Base-by-base conservation (phyloP, 2,329 filamentous ascomycete genomes). In the Laburnicola sp. region DNA sequence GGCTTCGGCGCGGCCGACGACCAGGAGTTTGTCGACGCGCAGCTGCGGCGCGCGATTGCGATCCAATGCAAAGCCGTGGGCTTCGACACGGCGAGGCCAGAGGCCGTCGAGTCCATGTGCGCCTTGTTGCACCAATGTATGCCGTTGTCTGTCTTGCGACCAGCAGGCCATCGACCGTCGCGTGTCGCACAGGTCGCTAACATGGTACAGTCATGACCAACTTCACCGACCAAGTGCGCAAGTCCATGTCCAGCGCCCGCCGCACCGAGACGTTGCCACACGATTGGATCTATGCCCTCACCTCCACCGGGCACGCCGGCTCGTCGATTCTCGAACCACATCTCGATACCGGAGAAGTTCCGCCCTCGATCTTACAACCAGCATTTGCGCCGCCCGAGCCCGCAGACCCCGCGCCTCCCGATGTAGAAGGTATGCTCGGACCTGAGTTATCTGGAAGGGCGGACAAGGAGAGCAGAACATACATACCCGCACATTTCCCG, bases 401-500 rank as follows among this genome's bases (percentile, higher is more conserved):
- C 7, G 65, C 69, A 38, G 70, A 75, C 47, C 61, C 67, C 10
- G 65, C 72, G n/a, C 73, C 75, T 6, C 71, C 75, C 10, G 67
- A 77, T 52, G 71, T 78, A 40, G 74, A 76, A 30, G 71, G 76
- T 6, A 75, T 84, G 32, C 74, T 86, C 2, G 80, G 80, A 10
- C 74, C 79, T 2, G 75, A 78, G 23, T 67, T 85, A 10, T 80
- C 77, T 23, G 76, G 74, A 37, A 74, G 74, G 41, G 68, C 71
- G 38, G 75, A 80, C 48, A 75, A 76, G 38, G 73, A 75, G 39
- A 76, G 73, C 42, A 76, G 75, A 58, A 64, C 72, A 16, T 84
- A 84, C 64, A 82, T 86, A 50, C 83, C 84, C 1, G 72, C 73
- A 43, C 81, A 86, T 53, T 83, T 87, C 52, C 85, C 85, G 2